These are phyloP conservation scores for Arthrinium phaeospermum DNA, from an alignment of 2,329 filamentous ascomycete genomes.

Conservation along the genomic window DNA sequence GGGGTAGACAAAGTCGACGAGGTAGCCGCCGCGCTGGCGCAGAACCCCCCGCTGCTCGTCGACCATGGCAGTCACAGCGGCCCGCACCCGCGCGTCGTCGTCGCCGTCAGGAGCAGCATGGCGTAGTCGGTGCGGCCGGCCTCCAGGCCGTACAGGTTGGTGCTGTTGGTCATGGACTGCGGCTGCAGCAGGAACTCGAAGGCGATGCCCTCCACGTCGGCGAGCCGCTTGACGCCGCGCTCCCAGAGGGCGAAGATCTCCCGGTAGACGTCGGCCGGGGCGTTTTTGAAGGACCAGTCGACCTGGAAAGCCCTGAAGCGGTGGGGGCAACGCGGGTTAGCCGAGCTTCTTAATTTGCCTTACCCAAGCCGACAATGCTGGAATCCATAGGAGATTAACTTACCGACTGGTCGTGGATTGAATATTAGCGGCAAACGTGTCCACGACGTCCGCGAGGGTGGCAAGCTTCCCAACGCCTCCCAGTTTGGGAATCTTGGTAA, in stretches of 20 bases:
- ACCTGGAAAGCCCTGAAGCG: neutral
- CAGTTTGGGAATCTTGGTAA: too few species aligned
- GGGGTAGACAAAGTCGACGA: neutral
- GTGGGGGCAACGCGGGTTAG: too few species aligned
- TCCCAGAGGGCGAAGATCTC: neutral
- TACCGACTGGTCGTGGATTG: too few species aligned
- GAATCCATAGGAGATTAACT: too few species aligned
- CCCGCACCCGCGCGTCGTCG: neutral
- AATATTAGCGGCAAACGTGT: too few species aligned
- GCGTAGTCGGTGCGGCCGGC: neutral
- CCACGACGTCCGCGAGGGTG: too few species aligned
- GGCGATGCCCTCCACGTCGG: neutral
- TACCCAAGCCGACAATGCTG: too few species aligned
- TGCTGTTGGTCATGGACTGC: neutral
- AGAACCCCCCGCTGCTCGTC: neutral
- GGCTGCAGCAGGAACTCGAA: neutral
- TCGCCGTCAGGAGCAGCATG: neutral
- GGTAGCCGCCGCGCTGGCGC: neutral
- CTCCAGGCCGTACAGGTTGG: neutral
- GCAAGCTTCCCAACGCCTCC: too few species aligned
- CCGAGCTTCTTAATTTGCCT: too few species aligned
- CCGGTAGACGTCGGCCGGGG: neutral
- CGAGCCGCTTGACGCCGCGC: neutral
- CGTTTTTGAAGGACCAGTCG: neutral
- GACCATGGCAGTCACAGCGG: neutral